Base-by-base conservation (phyloP, 129 eudicot genomes). In the Ambrosia trifida region DNA sequence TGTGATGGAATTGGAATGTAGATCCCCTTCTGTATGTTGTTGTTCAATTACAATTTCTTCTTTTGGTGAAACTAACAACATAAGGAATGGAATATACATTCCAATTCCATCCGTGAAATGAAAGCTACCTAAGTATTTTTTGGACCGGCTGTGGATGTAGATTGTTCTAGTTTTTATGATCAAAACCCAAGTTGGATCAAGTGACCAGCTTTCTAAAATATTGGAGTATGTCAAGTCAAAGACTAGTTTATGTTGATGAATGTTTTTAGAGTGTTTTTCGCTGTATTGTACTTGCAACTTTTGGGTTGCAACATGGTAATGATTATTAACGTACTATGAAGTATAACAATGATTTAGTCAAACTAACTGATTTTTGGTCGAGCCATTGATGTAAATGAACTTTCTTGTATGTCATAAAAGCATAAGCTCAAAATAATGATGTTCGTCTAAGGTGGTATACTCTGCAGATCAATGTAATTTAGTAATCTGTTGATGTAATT, bases 401-500 rank as follows among this genome's bases (percentile, higher is more conserved):
- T 49, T 32, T 32, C n/a, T 11, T 68, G 17, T 67, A 7, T 31
- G 45, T 45, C 5, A 44, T 28, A 20, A 20, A 66, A 66, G 24
- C 54, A 45, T 66, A 44, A 24, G 40, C 10, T 44, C 12, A 44
- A 43, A 47, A 16, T 11, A 20, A 17, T 66, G 44, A 31, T 69
- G 43, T 32, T 14, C 7, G 18, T 51, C 11, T 0, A 7, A 36
- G 31, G 32, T 49, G 60, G 73, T n/a, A n/a, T 46, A 68, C 50
- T 50, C 32, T 3, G 10, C 44, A 33, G 47, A 17, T 20, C 5
- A 41, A 4, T 4, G 63, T 51, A n/a, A 30, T 47, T 7, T 47
- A n/a, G 73, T 11, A 50, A 31, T 45, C 47, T 60, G 47, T 45
- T 60, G 77, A 72, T 59, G 54, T 59, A 31, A 5, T 72, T n/a